Evolutionary conservation across 2,329 filamentous ascomycete genomes (phyloP), one percentile per base, ranked within the genome.

Genomic region (Paecilomyces sp.): DNA sequence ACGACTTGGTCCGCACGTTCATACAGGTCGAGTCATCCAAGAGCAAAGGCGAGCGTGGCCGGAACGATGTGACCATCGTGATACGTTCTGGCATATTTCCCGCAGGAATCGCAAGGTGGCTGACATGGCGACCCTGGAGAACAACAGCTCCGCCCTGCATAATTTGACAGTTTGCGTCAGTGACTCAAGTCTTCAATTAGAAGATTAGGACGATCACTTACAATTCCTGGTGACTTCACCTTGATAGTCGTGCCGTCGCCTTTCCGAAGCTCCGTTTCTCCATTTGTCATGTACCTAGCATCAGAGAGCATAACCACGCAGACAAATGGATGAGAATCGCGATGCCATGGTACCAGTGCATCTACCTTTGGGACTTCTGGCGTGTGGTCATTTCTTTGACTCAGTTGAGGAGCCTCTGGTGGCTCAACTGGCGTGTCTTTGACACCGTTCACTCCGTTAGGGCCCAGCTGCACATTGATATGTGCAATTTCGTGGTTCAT

Each of bases 81-180:
- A 86, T 84, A 30, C 83, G 79, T 67, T 85, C 83, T 34, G 77
- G 75, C 1, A 77, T 75, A 24, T 80, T 80, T 0, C 80, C 70
- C 9, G 82, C 80, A 6, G 77, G 78, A n/a, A 83, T 75, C 1
- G 83, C 83, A 56, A 81, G 77, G 65, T 85, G 83, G 57, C 79
- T 77, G 61, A 85, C 83, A 71, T 85, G 84, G 28, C 82, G 75
- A 18, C 83, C 83, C 66, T 86, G 83, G 28, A 85, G 72, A 12
- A 85, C 74, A 0, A 84, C 80, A 1, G 80, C 82, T 41, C 76
- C 80, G 24, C 80, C 82, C 79, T 82, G 5, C 7, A 18, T 3
- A 15, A 22, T 47, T n/a, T 8, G 36, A 18, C 15, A 28, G 13
- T 3, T 25, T 3, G 47, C 25, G 55, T 56, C 36, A 52, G 51